Evolutionary conservation across 2,329 filamentous ascomycete genomes (phyloP), one percentile per base, ranked within the genome.

Genomic region (Alternaria sp.): DNA sequence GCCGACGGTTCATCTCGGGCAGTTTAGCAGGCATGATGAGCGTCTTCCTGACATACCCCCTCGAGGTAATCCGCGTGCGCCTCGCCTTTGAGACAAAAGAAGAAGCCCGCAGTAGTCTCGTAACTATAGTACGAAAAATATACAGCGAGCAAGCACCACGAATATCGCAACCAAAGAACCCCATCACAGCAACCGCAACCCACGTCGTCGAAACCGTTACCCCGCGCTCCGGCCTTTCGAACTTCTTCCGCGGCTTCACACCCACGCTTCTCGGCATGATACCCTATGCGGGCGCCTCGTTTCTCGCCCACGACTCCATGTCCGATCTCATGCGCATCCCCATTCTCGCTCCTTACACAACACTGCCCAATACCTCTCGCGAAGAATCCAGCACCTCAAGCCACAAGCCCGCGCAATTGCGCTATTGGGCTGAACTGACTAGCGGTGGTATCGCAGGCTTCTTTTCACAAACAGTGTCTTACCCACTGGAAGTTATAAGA

Each of bases 161-260:
- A 0, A 72, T 71, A 0, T 22, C 55, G 16, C 43, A 32, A 7
- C 4, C 71, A 70, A 57, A 60, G 62, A 7, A 49, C 78, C 75
- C 81, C 2, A 74, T 83, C 5, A 78, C 81, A 2, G 72, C 79
- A 12, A 75, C 75, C 3, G 74, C 80, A 64, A 68, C 79, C 1
- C 77, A 82, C 2, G 75, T 81, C 12, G 81, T 88, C 1, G 82
- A 85, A 22, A 80, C 82, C 9, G 81, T 85, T 0, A 83, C 86
- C 0, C 89, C 91, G 0, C 84, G 83, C 26, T 85, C 85, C 11
- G 94, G 94, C 4, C 77, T 98, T 1, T 80, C 88, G 57, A 99
- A 99, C 79, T 99, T 99, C 78, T 99, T 97, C 80, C 89, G 95
- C 49, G 95, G 95, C 51, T 99, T 99, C 78, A 88, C 89, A 0